Percentiles rank a stretch among this genome's conserved stretches.
phyloP scores from a whole-genome alignment of 352 stramenopile genomes.

The Phytopythium aichiense region DNA sequence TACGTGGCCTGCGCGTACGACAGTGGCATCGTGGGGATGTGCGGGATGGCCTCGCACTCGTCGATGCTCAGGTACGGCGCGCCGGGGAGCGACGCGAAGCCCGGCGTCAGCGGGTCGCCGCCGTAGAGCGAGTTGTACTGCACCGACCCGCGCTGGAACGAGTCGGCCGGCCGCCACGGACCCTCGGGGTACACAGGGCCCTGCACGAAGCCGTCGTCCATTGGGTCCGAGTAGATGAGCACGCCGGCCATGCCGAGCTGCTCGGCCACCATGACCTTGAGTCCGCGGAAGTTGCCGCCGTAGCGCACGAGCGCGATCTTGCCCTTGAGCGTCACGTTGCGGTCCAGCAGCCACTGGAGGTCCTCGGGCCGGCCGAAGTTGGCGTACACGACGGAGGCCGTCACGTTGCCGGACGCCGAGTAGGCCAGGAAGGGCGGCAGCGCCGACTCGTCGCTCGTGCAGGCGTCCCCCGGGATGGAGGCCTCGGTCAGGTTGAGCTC shows the following conservation, averaged over 20 bases:
- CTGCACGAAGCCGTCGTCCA: constrained; percentile 55
- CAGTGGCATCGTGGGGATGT: constrained; percentile 52
- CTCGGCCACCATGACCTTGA: constrained; percentile 68
- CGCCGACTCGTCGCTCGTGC: constrained; percentile 41
- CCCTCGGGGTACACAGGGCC: constrained; percentile 61
- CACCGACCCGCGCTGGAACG: constrained; percentile 65
- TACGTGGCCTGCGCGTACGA: constrained; percentile 70
- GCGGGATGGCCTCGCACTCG: constrained; percentile 48
- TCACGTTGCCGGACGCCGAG: constrained; percentile 59
- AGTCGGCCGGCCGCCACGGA: constrained; percentile 47
- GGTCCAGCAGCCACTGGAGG: constrained; percentile 56
- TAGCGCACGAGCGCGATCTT: constrained; percentile 86
- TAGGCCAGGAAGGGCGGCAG: constrained; percentile 79
- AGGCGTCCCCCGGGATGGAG: constrained; percentile 47
- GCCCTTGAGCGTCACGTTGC: constrained; percentile 55
- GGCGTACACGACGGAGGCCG: constrained; percentile 66
- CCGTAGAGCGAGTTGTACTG: constrained; percentile 69
- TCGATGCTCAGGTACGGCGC: constrained; percentile 33
- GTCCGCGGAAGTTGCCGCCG: constrained; percentile 54
- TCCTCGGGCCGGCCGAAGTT: constrained; percentile 77
- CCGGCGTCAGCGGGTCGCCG: constrained; percentile 50
- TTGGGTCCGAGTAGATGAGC: constrained; percentile 74
- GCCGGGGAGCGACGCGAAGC: constrained; percentile 36
- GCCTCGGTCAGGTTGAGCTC: constrained; percentile 50
- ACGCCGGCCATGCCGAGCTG: constrained; percentile 39